Conservation (phyloP, 179 eudicot genomes). For the Gypsophila paniculata region DNA sequence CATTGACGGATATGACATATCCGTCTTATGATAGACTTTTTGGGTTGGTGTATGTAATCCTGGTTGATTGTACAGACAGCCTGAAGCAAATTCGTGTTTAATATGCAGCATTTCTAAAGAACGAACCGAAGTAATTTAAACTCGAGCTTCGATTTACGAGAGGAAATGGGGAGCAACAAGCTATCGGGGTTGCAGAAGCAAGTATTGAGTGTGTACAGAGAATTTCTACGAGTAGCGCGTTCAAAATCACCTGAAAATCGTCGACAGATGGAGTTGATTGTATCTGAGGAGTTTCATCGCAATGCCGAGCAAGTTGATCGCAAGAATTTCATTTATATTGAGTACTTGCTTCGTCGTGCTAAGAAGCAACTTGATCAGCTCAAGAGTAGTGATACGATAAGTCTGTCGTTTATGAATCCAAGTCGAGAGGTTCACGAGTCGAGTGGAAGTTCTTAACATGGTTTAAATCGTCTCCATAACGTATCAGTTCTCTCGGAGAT, state of each 20-base stretch:
- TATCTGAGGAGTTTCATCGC: slow-evolving; percentile 70
- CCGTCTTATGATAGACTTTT: too few species aligned
- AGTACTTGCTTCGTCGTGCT: slow-evolving; percentile 75
- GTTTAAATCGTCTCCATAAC: neutral
- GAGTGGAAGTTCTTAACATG: neutral
- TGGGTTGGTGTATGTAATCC: too few species aligned
- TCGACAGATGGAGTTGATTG: slow-evolving; percentile 48
- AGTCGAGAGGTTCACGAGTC: slow-evolving; percentile 25
- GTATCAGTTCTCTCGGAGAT: neutral
- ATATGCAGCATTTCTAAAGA: too few species aligned
- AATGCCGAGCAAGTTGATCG: slow-evolving; percentile 68
- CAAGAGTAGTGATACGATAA: slow-evolving; percentile 57
- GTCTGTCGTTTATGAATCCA: slow-evolving; percentile 57
- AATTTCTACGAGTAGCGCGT: slow-evolving; percentile 76
- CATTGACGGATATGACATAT: too few species aligned
- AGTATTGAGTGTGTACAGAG: slow-evolving; percentile 73
- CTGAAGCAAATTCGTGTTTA: too few species aligned
- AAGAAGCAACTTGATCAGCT: slow-evolving; percentile 86
- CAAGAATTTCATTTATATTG: slow-evolving; percentile 73
- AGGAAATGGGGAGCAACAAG: slow-evolving; percentile 48
- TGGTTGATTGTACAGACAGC: too few species aligned
- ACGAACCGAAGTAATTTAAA: too few species aligned
- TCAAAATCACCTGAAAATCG: slow-evolving; percentile 67
- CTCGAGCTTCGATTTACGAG: neutral
- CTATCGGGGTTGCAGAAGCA: slow-evolving; percentile 93